phyloP scores from a whole-genome alignment of 108 stramenopile species.

The Bacterosira constricta region DNA sequence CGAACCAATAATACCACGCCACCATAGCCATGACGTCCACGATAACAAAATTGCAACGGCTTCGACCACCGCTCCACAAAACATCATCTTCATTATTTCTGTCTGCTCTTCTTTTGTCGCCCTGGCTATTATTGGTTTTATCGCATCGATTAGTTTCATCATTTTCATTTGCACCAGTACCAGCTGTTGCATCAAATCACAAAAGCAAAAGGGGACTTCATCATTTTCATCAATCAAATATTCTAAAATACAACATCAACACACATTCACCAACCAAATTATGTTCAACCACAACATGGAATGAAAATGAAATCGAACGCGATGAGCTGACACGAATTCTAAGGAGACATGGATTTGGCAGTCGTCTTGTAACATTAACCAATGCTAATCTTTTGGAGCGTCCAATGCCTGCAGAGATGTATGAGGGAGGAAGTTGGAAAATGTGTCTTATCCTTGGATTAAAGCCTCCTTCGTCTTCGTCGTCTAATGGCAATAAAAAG shows the following conservation, averaged over 20 bases:
- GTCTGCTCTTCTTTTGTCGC: no score
- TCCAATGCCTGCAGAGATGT: constrained; percentile 46
- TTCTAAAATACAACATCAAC: neutral
- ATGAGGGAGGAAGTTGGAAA: constrained; percentile 40
- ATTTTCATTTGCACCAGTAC: no score
- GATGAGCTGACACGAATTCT: constrained; percentile 14
- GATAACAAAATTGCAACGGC: no score
- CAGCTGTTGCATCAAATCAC: no score
- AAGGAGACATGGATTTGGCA: constrained; percentile 22
- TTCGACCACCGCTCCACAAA: no score
- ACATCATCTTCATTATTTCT: no score
- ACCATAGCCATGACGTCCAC: no score
- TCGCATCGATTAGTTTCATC: neutral
- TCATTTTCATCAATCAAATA: neutral
- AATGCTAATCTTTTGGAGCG: neutral
- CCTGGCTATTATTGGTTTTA: neutral
- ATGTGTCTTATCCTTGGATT: constrained; percentile 36
- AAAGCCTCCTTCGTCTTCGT: constrained; percentile 7
- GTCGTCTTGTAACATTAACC: constrained; percentile 11
- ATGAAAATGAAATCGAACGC: no score
- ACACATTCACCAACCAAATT: neutral
- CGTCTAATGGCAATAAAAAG: neutral
- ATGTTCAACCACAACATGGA: neutral
- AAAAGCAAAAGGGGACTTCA: neutral
- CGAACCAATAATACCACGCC: no score